Evolutionary conservation across 148 eudicot genomes (phyloP).

Genomic region (Cornus kousa): DNA sequence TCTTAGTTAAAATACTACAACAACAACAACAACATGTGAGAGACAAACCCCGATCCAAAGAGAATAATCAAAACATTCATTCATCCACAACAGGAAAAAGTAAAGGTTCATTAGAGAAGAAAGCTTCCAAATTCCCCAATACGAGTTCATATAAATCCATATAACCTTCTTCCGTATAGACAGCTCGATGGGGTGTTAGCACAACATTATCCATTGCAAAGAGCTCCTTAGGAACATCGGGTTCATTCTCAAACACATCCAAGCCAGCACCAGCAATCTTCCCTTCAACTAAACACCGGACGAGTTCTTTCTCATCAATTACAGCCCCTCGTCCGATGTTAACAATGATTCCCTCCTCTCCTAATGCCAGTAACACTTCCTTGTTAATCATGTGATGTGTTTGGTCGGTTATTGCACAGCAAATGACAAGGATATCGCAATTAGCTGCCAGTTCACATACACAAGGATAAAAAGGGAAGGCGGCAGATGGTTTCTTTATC

Average conservation of each 20-base stretch:
- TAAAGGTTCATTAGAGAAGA: conserved; percentile 56
- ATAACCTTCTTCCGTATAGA: conserved; percentile 43
- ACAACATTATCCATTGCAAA: conserved; percentile 63
- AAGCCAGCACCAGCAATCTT: conserved; percentile 76
- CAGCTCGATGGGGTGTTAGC: conserved; percentile 56
- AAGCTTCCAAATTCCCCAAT: conserved; percentile 58
- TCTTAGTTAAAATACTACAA: background rate
- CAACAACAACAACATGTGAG: background rate
- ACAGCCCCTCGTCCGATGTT: conserved; percentile 68
- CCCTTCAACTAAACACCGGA: conserved; percentile 43
- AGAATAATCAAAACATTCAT: conserved; percentile 9
- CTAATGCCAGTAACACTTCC: conserved; percentile 53
- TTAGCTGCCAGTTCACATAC: conserved; percentile 41
- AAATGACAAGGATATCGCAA: conserved; percentile 44
- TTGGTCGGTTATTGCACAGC: conserved; percentile 64
- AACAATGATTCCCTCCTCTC: conserved; percentile 54
- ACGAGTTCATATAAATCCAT: conserved; percentile 34
- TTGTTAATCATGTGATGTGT: conserved; percentile 63
- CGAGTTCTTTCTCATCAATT: conserved; percentile 57
- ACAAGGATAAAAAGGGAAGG: conserved; percentile 38
- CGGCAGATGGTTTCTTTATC: conserved; percentile 41
- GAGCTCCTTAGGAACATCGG: conserved; percentile 52
- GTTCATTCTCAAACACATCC: conserved; percentile 80
- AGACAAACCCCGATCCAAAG: conserved; percentile 8
- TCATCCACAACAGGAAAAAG: conserved; percentile 29